Evolutionary conservation across 371 early-diverging fungal species (phyloP), one percentile per base, ranked within the genome.

Genomic region (Circinella umbellata): DNA sequence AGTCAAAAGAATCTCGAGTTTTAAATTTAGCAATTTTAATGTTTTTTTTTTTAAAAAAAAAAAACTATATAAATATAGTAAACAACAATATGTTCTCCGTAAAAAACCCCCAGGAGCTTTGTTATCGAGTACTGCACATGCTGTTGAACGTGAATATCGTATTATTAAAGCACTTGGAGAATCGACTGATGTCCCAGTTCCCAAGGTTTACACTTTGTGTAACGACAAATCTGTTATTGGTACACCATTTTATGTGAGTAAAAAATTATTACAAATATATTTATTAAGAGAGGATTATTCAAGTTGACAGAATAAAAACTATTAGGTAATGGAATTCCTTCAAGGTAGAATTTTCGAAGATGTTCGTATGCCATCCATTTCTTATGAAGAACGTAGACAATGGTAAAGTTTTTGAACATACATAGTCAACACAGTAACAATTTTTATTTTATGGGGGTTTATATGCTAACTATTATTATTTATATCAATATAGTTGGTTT

Each of bases 101-200:
- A 96, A 96, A 82, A 96, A 96, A 78, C 98, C 98, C 1, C 92
- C 95, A 37, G 98, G 98, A 47, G 69, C 86, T 9, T 81, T 97
- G 35, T 66, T 97, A 27, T 93, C 95, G 36, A 87, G 85, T 34
- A 95, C 94, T 1, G 96, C 96, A 1, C 95, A 95, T 74, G 94
- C 94, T n/a, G 90, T 97, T 65, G 98, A 97, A 74, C 85, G 98
- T 61, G 98, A 97, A 78, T 96, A 86, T 79, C 83, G 89, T 42
- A 86, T 96, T 36, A 80, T 97, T 60, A 72, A 86, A 51, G 95
- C 95, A 3, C 85, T 97, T 18, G 89, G 91, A 51, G 73, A 73
- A 47, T 70, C 89, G 57, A 84, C 95, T 9, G 79, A 89, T 47
- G 92, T 97, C 4, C 98, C 98, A 6, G 96, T 97, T 3, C 98